Conservation (phyloP, 176 grass and related monocot species). For the Secale cereale region DNA sequence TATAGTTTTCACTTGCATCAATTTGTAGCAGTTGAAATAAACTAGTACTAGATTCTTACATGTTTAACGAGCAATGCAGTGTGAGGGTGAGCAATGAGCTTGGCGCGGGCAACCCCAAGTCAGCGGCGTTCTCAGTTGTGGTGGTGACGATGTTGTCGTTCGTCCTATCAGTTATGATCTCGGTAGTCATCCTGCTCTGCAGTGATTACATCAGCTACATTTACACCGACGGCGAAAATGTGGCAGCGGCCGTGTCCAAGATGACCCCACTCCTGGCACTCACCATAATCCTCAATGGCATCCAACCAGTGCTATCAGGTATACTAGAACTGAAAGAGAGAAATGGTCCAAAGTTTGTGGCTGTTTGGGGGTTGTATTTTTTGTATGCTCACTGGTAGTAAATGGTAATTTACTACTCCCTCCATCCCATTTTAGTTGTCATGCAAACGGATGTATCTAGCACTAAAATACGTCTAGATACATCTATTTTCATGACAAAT, state of each 20-base stretch:
- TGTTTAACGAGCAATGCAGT: conserved; percentile 11
- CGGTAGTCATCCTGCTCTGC: conserved; percentile 27
- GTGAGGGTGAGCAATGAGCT: conserved; percentile 51
- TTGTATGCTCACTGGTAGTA: too few relatives aligned
- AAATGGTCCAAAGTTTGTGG: too few relatives aligned
- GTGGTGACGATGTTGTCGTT: conserved; percentile 35
- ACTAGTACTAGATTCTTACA: too few relatives aligned
- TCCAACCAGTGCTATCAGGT: conserved; percentile 67
- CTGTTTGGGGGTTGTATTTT: too few relatives aligned
- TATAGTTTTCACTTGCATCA: neutral
- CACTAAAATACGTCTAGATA: too few relatives aligned
- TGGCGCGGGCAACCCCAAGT: neutral
- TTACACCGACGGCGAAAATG: conserved; percentile 49
- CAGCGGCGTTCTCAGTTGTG: conserved; percentile 42
- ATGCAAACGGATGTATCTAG: too few relatives aligned
- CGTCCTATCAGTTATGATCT: conserved; percentile 22
- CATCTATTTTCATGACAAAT: too few relatives aligned
- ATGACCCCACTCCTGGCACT: conserved; percentile 45
- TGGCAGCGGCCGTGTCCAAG: conserved; percentile 37
- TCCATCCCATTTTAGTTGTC: too few relatives aligned
- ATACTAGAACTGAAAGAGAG: neutral
- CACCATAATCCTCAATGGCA: conserved; percentile 57
- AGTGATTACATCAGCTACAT: conserved; percentile 41
- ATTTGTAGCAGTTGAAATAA: too few relatives aligned
- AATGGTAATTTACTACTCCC: too few relatives aligned